phyloP scores from a whole-genome alignment of 768 basidiomycete genomes.

The Tylopilus plumbeoviolaceoides region DNA sequence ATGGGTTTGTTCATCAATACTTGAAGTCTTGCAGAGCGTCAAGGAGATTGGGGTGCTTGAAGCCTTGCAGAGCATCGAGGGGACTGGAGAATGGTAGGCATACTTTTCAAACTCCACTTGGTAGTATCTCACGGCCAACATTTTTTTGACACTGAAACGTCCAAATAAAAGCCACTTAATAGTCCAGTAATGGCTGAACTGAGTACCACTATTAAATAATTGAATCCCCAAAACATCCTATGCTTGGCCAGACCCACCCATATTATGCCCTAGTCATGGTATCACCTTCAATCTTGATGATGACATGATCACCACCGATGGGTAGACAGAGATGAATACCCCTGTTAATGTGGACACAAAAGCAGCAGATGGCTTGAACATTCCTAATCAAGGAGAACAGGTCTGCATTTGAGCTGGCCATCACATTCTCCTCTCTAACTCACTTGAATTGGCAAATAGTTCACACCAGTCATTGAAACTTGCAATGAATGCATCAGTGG shows the following conservation, averaged over 20 bases:
- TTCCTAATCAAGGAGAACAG: conserved; percentile 25
- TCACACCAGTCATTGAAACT: conserved; percentile 53
- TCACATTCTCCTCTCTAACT: conserved; percentile 57
- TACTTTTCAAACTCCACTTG: too few relatives aligned
- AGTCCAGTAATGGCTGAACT: too few relatives aligned
- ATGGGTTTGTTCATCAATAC: too few relatives aligned
- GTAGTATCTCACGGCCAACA: too few relatives aligned
- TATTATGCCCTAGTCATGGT: conserved; percentile 38
- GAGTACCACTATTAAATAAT: too few relatives aligned
- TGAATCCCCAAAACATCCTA: conserved; percentile 53
- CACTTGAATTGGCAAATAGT: conserved; percentile 48
- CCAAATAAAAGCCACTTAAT: too few relatives aligned
- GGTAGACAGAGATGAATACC: conserved; percentile 22
- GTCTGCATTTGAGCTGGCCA: conserved; percentile 56
- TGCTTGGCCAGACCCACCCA: conserved; percentile 68
- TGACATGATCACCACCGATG: conserved; percentile 11
- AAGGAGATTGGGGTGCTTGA: too few relatives aligned
- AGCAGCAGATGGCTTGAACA: conserved; percentile 5
- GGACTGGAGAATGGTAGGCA: too few relatives aligned
- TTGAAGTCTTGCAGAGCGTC: too few relatives aligned
- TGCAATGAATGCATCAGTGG: conserved; percentile 64
- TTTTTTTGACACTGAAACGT: too few relatives aligned
- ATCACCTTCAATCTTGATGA: conserved; percentile 15
- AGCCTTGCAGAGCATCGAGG: too few relatives aligned
- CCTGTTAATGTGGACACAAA: conserved; percentile 24